Base-by-base conservation (phyloP, 2,329 filamentous ascomycete species). In the Cladosporium halotolerans region DNA sequence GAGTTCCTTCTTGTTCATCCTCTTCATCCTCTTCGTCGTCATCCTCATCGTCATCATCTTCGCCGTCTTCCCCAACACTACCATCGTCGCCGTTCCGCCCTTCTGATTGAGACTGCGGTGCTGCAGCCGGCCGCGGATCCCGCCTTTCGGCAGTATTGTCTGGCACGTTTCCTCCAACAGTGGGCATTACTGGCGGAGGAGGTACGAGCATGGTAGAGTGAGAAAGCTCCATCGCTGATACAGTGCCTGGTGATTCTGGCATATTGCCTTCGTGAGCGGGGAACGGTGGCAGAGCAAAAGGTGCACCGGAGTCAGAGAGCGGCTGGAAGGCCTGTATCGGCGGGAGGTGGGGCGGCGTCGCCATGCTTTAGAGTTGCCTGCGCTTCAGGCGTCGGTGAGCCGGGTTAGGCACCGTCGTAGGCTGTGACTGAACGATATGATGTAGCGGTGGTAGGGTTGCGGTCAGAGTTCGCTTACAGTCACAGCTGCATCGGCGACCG, bases 1-100 rank as follows among this genome's bases (percentile, higher is more conserved):
- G 41, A 19, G 47, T 28, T 14, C 62, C 60, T 45, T 73, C 68
- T 38, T 73, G 68, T 43, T 40, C 52, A 16, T 38, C 67, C 9
- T 59, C 52, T 9, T 59, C 57, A 14, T 58, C 55, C 8, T 60
- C 59, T 40, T 74, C 72, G 10, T 63, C 66, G 5, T 57, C 56
- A 3, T 64, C 60, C 9, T 63, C 59, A 19, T 58, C 57, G 4
- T 55, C 55, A n/a, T 58, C 45, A 28, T 61, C 56, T n/a, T 52
- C 55, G 7, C 28, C 48, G 10, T 39, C 45, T 36, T 19, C 23
- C 6, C 55, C 55, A 61, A 75, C 52, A 19, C 48, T 38, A 14
- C 42, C 42, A 9, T 53, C 42, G 4, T 40, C 34, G 9, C 33
- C 50, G 5, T 28, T 28, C 3, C 23, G 23, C 4, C 23, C 23